These are phyloP conservation scores for Casuarina glauca DNA, from an alignment of 306 rosid genomes.

Conservation along the genomic window DNA sequence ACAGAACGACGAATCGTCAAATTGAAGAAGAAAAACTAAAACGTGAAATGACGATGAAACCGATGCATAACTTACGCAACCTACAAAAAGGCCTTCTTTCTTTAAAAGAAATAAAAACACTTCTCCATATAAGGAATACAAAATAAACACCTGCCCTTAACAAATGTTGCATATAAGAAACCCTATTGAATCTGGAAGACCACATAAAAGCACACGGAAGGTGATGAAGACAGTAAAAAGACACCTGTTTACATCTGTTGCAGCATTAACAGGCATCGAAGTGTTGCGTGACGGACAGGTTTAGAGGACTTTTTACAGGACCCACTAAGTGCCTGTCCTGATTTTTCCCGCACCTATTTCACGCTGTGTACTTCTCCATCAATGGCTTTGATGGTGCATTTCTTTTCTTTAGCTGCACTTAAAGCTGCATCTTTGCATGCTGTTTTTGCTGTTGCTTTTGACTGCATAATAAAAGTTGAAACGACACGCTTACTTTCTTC, in stretches of 20 bases:
- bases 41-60: background rate
- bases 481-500: background rate
- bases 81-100: too few relatives aligned
- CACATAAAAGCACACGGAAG: too few relatives aligned
- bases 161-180: too few relatives aligned
- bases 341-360: background rate
- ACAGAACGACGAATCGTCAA: background rate
- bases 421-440: conserved; percentile 41
- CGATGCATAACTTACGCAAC: too few relatives aligned
- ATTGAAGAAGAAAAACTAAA: background rate
- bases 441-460: conserved; percentile 38
- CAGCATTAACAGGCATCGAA: background rate
- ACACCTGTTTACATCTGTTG: too few relatives aligned
- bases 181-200: too few relatives aligned
- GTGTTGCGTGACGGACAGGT: background rate
- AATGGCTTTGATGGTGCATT: background rate
- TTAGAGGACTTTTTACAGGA: background rate
- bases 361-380: background rate
- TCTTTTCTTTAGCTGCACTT: conserved; percentile 30
- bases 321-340: background rate
- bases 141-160: too few relatives aligned
- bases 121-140: too few relatives aligned
- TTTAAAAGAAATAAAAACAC: too few relatives aligned
- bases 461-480: conserved; percentile 36
- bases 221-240: too few relatives aligned